These are phyloP conservation scores for Cutaneotrichosporon cavernicola DNA, from an alignment of 1,284 basidiomycete species.

Conservation along the genomic window DNA sequence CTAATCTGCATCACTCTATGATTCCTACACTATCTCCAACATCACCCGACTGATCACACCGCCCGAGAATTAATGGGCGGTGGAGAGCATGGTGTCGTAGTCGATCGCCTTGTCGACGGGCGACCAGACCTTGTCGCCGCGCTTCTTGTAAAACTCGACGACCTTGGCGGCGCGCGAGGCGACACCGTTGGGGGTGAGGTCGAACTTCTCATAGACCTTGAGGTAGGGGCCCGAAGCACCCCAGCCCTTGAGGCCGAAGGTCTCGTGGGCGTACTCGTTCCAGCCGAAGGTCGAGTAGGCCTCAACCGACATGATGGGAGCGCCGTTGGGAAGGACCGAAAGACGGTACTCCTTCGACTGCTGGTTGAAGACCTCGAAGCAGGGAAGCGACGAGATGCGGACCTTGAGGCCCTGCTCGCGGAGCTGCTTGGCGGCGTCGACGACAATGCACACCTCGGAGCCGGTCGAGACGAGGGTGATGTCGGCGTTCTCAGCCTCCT, in stretches of 20 bases:
- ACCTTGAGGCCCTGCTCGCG: slow-evolving; percentile 73
- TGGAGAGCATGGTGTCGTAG: slow-evolving; percentile 59
- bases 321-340: slow-evolving; percentile 80
- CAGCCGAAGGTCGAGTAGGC: slow-evolving; percentile 74
- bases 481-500: slow-evolving; percentile 69
- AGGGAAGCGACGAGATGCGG: slow-evolving; percentile 82
- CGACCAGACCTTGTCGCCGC: slow-evolving; percentile 69
- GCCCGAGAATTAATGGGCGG: slow-evolving; percentile 33
- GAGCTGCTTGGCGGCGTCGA: slow-evolving; percentile 79
- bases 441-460: slow-evolving; percentile 72
- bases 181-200: slow-evolving; percentile 72
- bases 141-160: slow-evolving; percentile 80
- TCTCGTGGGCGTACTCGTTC: slow-evolving; percentile 84
- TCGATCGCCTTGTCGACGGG: slow-evolving; percentile 63
- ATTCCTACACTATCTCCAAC: background rate
- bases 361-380: slow-evolving; percentile 80
- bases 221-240: slow-evolving; percentile 87
- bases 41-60: background rate
- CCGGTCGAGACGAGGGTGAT: slow-evolving; percentile 86
- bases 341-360: slow-evolving; percentile 78
- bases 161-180: slow-evolving; percentile 79
- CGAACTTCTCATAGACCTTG: slow-evolving; percentile 70
- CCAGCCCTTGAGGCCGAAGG: slow-evolving; percentile 75
- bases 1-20: slow-evolving; percentile 9
- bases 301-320: slow-evolving; percentile 86